Evolutionary conservation across 202 grass and related monocot genomes (phyloP).

Genomic region (Carex sylvatica): DNA sequence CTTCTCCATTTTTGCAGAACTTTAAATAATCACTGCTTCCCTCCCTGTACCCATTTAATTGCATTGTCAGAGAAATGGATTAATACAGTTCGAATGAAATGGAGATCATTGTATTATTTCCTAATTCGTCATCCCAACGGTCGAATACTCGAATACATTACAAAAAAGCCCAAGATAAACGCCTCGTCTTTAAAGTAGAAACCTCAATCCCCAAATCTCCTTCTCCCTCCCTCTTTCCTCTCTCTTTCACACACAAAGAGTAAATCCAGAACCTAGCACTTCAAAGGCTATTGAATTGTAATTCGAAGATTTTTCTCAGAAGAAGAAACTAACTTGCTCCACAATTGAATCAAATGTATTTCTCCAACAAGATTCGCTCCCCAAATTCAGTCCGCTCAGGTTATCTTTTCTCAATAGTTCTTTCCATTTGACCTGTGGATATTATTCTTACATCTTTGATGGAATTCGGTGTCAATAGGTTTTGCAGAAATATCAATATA

Average conservation of each 20-base stretch:
- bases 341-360: background rate
- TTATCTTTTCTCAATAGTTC: constrained; percentile 7
- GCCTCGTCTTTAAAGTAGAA: background rate
- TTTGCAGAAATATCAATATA: background rate
- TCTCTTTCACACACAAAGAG: background rate
- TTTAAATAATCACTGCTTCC: too few species aligned
- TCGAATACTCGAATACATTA: constrained; percentile 27
- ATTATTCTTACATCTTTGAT: background rate
- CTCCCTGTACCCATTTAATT: background rate
- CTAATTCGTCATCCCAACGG: constrained; percentile 25
- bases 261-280: background rate
- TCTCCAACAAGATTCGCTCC: constrained; percentile 4
- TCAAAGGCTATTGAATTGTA: background rate
- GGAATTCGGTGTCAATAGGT: background rate
- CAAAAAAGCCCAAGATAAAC: constrained; percentile 15
- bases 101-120: background rate
- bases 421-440: background rate
- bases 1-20: background rate
- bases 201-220: background rate
- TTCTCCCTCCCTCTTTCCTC: background rate
- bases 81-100: background rate
- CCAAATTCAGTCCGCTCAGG: constrained; percentile 25
- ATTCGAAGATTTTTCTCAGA: background rate
- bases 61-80: background rate
- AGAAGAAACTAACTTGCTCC: background rate